Conservation (phyloP, 345 rosid species). For the Garcia nutans region DNA sequence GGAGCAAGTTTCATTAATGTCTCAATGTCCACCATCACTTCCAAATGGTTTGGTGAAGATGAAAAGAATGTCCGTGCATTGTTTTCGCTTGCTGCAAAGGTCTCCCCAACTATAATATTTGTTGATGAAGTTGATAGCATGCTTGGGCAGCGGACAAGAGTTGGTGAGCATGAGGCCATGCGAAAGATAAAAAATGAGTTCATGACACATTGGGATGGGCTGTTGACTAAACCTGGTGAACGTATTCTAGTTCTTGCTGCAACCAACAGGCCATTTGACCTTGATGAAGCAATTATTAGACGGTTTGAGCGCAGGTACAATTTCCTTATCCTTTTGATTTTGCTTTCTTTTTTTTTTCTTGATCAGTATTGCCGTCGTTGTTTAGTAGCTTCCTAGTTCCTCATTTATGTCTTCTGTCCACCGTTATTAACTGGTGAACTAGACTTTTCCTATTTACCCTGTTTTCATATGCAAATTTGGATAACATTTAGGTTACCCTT, state of each 20-base stretch:
- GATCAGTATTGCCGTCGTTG: not conserved
- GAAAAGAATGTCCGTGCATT: constrained; percentile 94
- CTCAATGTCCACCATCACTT: constrained; percentile 97
- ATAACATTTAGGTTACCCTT: not conserved
- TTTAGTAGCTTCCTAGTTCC: no score
- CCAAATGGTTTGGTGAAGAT: constrained; percentile 99
- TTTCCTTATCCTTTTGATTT: not conserved
- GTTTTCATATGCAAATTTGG: not conserved
- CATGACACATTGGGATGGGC: constrained; percentile 99
- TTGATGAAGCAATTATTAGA: constrained; percentile 98
- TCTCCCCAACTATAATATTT: constrained; percentile 92
- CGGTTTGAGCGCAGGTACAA: constrained; percentile 86
- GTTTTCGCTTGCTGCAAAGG: constrained; percentile 91
- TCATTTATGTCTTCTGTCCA: not conserved
- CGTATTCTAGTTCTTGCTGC: constrained; percentile 97
- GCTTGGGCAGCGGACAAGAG: constrained; percentile 96
- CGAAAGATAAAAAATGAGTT: constrained; percentile 94
- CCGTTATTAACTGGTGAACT: not conserved
- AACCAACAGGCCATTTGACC: constrained; percentile 98
- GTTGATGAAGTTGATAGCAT: constrained; percentile 99
- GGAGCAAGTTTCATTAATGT: constrained; percentile 99
- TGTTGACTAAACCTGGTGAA: constrained; percentile 80
- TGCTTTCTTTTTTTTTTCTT: not conserved
- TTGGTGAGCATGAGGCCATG: constrained; percentile 99
- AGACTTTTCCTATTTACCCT: not conserved